phyloP scores from a whole-genome alignment of 306 rosid species.

The Macrotyloma uniflorum region DNA sequence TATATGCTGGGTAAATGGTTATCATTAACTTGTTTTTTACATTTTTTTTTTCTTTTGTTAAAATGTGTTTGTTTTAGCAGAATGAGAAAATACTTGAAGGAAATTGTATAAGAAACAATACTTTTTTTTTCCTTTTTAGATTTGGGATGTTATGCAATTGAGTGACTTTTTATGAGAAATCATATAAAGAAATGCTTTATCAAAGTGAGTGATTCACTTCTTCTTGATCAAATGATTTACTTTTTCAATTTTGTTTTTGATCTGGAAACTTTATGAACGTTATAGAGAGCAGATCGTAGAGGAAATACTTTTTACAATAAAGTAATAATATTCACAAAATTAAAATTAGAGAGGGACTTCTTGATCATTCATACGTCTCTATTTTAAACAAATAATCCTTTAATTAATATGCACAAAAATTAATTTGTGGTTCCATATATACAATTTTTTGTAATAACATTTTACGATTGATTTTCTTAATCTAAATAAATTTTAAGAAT shows the following conservation, averaged over 20 bases:
- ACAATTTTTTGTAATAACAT: not conserved
- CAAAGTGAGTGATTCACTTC: constrained; percentile 15
- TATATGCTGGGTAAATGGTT: not conserved
- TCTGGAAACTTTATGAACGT: not conserved
- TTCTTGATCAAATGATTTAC: not conserved
- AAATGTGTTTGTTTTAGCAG: not conserved
- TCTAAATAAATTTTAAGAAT: too few species aligned
- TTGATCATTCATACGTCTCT: too few species aligned
- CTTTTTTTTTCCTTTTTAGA: not conserved
- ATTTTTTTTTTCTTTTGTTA: not conserved
- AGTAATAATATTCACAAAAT: not conserved
- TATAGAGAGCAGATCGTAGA: not conserved
- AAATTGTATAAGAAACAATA: not conserved
- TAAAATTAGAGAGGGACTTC: too few species aligned
- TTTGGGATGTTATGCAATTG: not conserved
- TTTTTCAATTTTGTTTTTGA: constrained; percentile 10
- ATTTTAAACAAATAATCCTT: too few species aligned
- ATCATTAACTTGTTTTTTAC: not conserved
- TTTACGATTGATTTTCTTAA: not conserved
- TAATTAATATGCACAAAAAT: too few species aligned
- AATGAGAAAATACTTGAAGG: not conserved
- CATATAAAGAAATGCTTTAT: constrained; percentile 21
- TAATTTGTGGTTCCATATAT: too few species aligned
- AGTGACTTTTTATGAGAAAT: not conserved
- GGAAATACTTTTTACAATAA: not conserved